Conservation (phyloP, 2,329 filamentous ascomycete species). For the Colletotrichum sp. region DNA sequence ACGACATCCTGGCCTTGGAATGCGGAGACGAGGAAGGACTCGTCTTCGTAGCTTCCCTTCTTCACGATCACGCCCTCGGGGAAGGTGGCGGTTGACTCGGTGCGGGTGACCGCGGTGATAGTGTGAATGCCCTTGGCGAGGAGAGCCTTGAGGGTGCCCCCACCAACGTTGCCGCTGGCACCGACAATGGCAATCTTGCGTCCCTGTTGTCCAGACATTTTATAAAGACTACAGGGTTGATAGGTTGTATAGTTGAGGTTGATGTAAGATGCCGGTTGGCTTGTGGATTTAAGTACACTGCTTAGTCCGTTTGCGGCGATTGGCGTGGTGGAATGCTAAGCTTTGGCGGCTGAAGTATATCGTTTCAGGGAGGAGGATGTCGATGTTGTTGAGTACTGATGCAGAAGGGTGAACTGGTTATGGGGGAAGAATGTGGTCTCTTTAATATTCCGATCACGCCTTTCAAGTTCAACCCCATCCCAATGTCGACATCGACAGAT, state of each 20-base stretch:
- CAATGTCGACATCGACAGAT: not conserved
- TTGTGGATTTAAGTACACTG: not conserved
- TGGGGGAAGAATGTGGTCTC: not conserved
- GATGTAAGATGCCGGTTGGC: not conserved
- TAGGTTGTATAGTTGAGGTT: not conserved
- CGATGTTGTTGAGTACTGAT: not conserved
- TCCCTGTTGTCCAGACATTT: constrained; percentile 10
- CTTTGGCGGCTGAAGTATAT: not conserved
- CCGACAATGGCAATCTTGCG: constrained; percentile 33
- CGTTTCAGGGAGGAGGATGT: not conserved
- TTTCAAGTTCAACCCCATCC: not conserved
- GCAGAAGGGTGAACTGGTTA: too few species aligned
- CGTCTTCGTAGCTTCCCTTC: constrained; percentile 51
- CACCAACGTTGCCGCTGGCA: constrained; percentile 43
- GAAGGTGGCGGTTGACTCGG: constrained; percentile 43
- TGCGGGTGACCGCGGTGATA: constrained; percentile 55
- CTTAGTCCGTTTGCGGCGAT: not conserved
- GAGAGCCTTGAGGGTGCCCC: constrained; percentile 39
- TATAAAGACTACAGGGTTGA: not conserved
- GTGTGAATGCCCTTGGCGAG: constrained; percentile 48
- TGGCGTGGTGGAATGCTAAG: not conserved
- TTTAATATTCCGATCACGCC: not conserved
- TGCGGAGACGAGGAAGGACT: constrained; percentile 30
- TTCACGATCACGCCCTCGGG: constrained; percentile 42
- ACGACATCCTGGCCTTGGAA: constrained; percentile 38